Conservation (phyloP, 139 green algal species). For the Auxenochlorella pyrenoidosa region DNA sequence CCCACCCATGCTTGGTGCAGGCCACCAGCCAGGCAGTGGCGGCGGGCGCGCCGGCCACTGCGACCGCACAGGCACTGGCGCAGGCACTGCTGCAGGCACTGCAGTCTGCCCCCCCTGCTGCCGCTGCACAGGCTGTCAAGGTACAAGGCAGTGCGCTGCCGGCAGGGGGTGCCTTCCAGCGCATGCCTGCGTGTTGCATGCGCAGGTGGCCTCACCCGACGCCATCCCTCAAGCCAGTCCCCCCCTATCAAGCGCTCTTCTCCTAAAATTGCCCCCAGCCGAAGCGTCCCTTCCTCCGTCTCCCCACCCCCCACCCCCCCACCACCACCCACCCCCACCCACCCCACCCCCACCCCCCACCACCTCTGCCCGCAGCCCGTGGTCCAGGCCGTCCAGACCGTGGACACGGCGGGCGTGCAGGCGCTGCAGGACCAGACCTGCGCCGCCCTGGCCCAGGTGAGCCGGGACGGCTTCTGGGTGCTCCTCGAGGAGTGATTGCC, state of each 20-base stretch:
- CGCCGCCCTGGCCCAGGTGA: not conserved
- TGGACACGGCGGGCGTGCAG: not conserved
- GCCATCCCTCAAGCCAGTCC: too few species aligned
- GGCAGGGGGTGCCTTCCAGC: too few species aligned
- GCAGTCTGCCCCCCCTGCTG: not conserved
- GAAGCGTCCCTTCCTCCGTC: too few species aligned
- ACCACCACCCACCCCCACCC: too few species aligned
- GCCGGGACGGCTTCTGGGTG: too few species aligned
- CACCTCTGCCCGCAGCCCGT: not conserved
- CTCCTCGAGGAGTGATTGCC: too few species aligned
- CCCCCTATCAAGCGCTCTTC: too few species aligned
- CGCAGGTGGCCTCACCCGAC: too few species aligned
- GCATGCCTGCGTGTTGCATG: too few species aligned
- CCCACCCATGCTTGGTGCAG: too few species aligned
- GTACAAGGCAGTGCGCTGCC: not conserved
- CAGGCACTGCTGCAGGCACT: not conserved
- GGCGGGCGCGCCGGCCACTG: not conserved
- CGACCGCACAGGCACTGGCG: not conserved
- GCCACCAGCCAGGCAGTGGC: not conserved
- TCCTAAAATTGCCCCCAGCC: too few species aligned
- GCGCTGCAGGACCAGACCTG: constrained; percentile 20
- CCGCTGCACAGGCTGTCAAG: not conserved
- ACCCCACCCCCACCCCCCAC: not conserved
- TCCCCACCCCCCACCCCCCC: not conserved
- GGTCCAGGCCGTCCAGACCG: not conserved